Base-by-base conservation (phyloP, 805 yeast genomes). In the Monosporozyma servazzii region DNA sequence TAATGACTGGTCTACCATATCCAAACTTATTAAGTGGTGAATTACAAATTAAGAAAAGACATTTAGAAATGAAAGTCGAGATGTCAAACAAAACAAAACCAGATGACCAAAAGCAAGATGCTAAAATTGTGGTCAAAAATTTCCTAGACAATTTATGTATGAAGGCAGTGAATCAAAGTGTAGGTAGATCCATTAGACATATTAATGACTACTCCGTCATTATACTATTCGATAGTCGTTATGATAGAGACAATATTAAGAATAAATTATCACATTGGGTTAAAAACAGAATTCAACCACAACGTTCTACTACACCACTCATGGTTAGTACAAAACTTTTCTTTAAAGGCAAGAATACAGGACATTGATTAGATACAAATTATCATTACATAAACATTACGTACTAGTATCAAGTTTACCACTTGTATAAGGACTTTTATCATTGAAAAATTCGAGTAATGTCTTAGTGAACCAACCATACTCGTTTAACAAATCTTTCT, bases 161-260 rank as follows among this genome's bases (percentile, higher is more conserved):
- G 93, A 79, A 89, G 49, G 86, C 96, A 0, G 88, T 90, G 0
- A 90, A 90, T 63, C 98, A 90, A 66, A 82, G 95, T 68, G 83
- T 91, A 11, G 98, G 97, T 0, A 75, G 98, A 56, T 87, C 96
- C 6, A 90, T 90, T 40, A 73, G 98, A 54, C 96, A 90, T 64
- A 76, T 76, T 25, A 75, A 77, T 42, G 98, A 91, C 66, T 89
- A 86, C 62, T 83, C 97, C 0, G 76, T 79, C 15, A 84, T 91
- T 6, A 80, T 78, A 57, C 70, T 90, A 40, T 58, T 89, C 15
- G 98, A 91, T 64, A 66, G 65, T 31, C 71, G 97, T 50, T 91
- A 77, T 56, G 59, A 59, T 2, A 62, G 63, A 2, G 57, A 59
- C 1, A 65, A 71, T 29, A 80, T 87, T 17, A 79, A 76, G 55